Evolutionary conservation across 768 basidiomycete species (phyloP).

Genomic region (Naematelia aurantialba): DNA sequence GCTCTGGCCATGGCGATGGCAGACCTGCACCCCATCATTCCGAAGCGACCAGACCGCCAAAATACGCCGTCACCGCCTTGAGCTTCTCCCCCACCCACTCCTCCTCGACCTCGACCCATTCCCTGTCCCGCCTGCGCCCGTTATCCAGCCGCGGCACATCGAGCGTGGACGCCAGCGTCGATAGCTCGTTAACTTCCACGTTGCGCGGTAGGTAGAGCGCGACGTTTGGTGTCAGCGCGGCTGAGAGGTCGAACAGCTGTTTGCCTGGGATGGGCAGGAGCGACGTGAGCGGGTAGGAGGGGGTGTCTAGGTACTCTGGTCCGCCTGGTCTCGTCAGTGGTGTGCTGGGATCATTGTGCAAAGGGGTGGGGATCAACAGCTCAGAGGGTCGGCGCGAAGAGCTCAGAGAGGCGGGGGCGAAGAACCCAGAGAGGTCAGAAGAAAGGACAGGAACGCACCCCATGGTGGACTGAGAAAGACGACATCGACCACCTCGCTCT

Average conservation of each 20-base stretch:
- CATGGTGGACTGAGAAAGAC: slow-evolving; percentile 93
- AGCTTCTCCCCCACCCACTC: slow-evolving; percentile 93
- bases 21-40: too few species aligned
- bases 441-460: slow-evolving; percentile 64
- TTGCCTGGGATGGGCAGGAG: slow-evolving; percentile 78
- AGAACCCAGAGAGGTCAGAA: too few species aligned
- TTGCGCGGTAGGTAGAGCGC: slow-evolving; percentile 90
- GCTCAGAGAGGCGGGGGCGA: too few species aligned
- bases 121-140: slow-evolving; percentile 46
- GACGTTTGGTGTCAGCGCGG: slow-evolving; percentile 71
- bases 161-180: slow-evolving; percentile 52
- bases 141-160: slow-evolving; percentile 19
- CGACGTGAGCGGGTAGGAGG: slow-evolving; percentile 62
- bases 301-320: slow-evolving; percentile 3
- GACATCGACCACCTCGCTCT: slow-evolving; percentile 61
- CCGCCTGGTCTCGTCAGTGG: slow-evolving; percentile 15
- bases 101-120: slow-evolving; percentile 85
- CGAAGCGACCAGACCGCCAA: slow-evolving; percentile 65
- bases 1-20: too few species aligned
- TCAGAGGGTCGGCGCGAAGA: too few species aligned
- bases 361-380: too few species aligned
- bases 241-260: slow-evolving; percentile 71
- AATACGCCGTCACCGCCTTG: slow-evolving; percentile 92
- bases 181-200: slow-evolving; percentile 67
- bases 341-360: slow-evolving; percentile 25